These are phyloP conservation scores for Podila verticillata DNA, from an alignment of 192 early-diverging fungal genomes.

Conservation along the genomic window DNA sequence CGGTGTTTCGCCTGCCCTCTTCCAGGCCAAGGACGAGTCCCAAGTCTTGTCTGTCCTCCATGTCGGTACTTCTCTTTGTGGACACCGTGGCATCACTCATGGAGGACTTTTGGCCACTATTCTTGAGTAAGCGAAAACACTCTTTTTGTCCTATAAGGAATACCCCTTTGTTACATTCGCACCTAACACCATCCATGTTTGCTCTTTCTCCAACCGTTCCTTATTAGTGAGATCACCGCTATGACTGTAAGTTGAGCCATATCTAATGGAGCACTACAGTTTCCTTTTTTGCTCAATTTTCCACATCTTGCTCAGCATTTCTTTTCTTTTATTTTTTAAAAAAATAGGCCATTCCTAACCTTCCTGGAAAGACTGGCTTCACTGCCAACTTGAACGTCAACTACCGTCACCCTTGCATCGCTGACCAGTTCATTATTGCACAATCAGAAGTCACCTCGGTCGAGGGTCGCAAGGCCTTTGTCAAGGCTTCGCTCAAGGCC, in stretches of 20 bases:
- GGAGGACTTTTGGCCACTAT: conserved; percentile 80
- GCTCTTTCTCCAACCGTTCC: neutral
- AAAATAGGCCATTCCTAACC: conserved; percentile 56
- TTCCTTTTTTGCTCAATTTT: too few species aligned
- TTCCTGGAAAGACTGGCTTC: conserved; percentile 76
- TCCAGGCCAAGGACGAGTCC: conserved; percentile 57
- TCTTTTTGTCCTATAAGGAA: too few species aligned
- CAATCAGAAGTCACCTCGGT: conserved; percentile 60
- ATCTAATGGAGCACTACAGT: too few species aligned
- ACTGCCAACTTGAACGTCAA: conserved; percentile 82
- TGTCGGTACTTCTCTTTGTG: conserved; percentile 74
- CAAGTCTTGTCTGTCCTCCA: conserved; percentile 63
- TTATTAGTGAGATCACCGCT: conserved; percentile 44
- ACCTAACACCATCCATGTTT: neutral
- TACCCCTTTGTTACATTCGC: too few species aligned
- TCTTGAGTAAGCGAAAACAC: conserved; percentile 63
- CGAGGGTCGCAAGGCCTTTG: conserved; percentile 77
- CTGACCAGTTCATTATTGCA: conserved; percentile 69
- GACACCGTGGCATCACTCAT: conserved; percentile 83
- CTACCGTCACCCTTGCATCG: conserved; percentile 73
- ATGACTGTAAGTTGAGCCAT: conserved; percentile 33
- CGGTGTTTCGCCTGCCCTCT: conserved; percentile 60
- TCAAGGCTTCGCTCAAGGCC: conserved; percentile 70
- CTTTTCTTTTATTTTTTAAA: conserved; percentile 1
- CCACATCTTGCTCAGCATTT: too few species aligned